Percentiles rank a stretch among this genome's conserved stretches.
Conservation (phyloP, 768 basidiomycete species). For the Naganishia onofrii region DNA sequence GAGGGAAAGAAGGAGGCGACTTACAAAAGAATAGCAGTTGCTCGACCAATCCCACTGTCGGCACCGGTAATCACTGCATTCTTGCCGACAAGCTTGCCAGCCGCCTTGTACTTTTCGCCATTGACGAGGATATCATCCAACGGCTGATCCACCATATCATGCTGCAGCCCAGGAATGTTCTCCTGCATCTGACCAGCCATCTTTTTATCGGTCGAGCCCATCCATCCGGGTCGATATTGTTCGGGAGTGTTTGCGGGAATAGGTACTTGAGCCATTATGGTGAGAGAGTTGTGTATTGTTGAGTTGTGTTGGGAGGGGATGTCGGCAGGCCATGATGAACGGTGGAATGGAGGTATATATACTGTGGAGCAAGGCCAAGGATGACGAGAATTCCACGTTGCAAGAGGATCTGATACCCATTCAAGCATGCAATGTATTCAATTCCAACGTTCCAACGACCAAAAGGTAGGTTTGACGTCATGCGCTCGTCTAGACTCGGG, state of each 20-base stretch:
- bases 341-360: background rate
- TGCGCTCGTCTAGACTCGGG: background rate
- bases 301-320: background rate
- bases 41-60: conserved; percentile 59
- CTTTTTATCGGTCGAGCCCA: conserved; percentile 36
- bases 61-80: conserved; percentile 59
- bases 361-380: background rate
- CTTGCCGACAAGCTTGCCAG: conserved; percentile 58
- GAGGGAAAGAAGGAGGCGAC: conserved; percentile 36
- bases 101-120: conserved; percentile 48
- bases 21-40: conserved; percentile 55
- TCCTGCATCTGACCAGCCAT: conserved; percentile 49
- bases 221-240: conserved; percentile 46
- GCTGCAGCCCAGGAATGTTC: conserved; percentile 44
- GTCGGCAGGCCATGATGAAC: background rate
- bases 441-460: no score
- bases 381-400: background rate
- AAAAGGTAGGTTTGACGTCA: background rate
- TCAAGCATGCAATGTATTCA: no score
- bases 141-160: conserved; percentile 37
- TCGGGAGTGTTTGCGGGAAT: conserved; percentile 46
- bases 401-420: background rate
- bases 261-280: conserved; percentile 25
- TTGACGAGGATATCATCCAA: conserved; percentile 56
- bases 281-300: conserved; percentile 3